Conservation (phyloP, 1,139 yeast species). For the Suhomyces yuchorum region DNA sequence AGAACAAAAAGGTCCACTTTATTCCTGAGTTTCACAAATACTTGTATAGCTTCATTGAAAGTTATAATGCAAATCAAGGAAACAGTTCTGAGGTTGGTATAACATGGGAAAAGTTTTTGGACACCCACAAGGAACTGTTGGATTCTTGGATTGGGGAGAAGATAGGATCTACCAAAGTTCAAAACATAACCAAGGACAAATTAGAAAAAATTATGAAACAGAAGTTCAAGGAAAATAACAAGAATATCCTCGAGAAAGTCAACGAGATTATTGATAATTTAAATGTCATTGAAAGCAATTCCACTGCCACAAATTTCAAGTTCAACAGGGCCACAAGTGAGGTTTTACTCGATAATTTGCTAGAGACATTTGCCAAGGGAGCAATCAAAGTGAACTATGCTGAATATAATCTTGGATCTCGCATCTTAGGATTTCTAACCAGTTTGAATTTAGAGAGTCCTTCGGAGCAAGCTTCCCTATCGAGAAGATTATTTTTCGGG, state of each 20-base stretch:
- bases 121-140: constrained; percentile 23
- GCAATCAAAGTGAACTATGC: constrained; percentile 46
- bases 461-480: constrained; percentile 19
- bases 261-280: constrained; percentile 33
- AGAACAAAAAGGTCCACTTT: constrained; percentile 39
- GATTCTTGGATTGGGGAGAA: constrained; percentile 20
- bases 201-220: constrained; percentile 27
- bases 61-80: constrained; percentile 22
- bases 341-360: constrained; percentile 21
- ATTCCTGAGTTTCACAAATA: constrained; percentile 45
- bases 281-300: constrained; percentile 12
- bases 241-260: constrained; percentile 27
- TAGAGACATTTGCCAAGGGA: constrained; percentile 40
- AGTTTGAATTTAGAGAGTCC: constrained; percentile 11
- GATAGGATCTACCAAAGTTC: constrained; percentile 10
- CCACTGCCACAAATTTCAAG: not conserved
- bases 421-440: constrained; percentile 47
- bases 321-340: constrained; percentile 15
- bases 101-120: constrained; percentile 29
- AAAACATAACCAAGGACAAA: constrained; percentile 22
- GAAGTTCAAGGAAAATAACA: constrained; percentile 29
- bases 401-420: constrained; percentile 42
- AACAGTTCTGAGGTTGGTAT: not conserved
- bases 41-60: constrained; percentile 38
- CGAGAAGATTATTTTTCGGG: constrained; percentile 37